These are phyloP conservation scores for Agaricus sinodeliciosus DNA, from an alignment of 768 basidiomycete genomes.

Conservation along the genomic window DNA sequence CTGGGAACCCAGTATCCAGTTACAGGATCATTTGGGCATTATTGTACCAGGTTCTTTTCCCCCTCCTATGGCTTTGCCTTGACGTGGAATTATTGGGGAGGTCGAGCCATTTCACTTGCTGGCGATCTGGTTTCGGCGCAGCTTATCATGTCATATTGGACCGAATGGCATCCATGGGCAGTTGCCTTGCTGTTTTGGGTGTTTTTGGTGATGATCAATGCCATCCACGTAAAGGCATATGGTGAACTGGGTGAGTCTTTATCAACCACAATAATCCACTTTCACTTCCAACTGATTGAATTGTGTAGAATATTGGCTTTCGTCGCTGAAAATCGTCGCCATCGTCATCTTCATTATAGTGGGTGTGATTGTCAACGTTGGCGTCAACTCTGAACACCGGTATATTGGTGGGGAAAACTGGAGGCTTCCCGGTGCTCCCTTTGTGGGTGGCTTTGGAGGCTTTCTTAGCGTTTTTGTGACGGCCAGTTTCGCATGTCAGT, in stretches of 20 bases:
- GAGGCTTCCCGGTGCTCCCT: conserved; percentile 74
- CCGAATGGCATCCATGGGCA: conserved; percentile 57
- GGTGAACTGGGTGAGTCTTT: conserved; percentile 66
- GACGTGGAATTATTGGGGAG: conserved; percentile 90
- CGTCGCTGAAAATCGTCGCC: conserved; percentile 76
- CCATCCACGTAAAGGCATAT: conserved; percentile 68
- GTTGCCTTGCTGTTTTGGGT: conserved; percentile 73
- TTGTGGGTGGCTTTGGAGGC: conserved; percentile 79
- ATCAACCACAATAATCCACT: neutral
- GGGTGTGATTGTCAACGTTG: conserved; percentile 75
- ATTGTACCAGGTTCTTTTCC: conserved; percentile 81
- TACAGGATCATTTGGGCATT: conserved; percentile 86
- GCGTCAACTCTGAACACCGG: conserved; percentile 58
- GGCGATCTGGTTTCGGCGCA: conserved; percentile 85
- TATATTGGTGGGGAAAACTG: conserved; percentile 73
- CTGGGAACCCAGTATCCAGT: conserved; percentile 88
- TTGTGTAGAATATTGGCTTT: conserved; percentile 72
- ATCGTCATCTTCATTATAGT: conserved; percentile 74
- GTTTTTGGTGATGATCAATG: conserved; percentile 66
- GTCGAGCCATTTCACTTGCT: conserved; percentile 80
- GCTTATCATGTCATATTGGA: conserved; percentile 75
- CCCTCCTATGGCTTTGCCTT: conserved; percentile 84
- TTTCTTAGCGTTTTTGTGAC: conserved; percentile 81
- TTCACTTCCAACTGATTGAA: neutral
- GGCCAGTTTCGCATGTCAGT: conserved; percentile 78